phyloP scores from a whole-genome alignment of 1,139 yeast species.

The Yamadazyma siamensis region DNA sequence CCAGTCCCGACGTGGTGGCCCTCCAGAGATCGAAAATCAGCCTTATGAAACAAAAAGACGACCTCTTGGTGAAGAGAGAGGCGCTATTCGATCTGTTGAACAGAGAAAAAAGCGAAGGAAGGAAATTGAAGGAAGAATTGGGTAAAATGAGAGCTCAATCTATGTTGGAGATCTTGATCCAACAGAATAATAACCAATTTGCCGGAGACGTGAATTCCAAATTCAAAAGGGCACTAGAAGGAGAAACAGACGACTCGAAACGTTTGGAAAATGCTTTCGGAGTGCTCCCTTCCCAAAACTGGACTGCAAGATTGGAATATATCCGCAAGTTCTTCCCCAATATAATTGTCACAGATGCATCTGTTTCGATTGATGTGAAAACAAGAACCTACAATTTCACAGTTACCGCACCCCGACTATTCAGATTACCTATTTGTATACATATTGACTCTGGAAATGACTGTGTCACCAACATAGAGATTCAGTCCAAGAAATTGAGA shows the following conservation, averaged over 20 bases:
- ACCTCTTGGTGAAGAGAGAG: constrained; percentile 20
- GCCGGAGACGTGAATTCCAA: constrained; percentile 6
- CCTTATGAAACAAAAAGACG: constrained; percentile 18
- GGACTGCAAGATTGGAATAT: constrained; percentile 27
- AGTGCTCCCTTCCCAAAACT: constrained; percentile 36
- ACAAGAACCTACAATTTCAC: constrained; percentile 21
- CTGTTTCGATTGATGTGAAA: constrained; percentile 3
- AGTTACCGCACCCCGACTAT: constrained; percentile 22
- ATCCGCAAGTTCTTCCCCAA: constrained; percentile 20
- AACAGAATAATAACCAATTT: constrained; percentile 20
- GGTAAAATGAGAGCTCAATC: constrained; percentile 14
- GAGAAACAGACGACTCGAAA: constrained; percentile 19
- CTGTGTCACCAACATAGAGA: background rate
- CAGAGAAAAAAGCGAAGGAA: constrained; percentile 16
- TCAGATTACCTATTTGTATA: constrained; percentile 19
- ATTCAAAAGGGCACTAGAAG: constrained; percentile 3
- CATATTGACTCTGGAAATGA: constrained; percentile 15
- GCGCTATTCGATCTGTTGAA: constrained; percentile 19
- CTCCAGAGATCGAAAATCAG: constrained; percentile 21
- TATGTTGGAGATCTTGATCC: constrained; percentile 20
- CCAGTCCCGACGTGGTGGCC: constrained; percentile 8
- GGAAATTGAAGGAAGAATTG: constrained; percentile 16
- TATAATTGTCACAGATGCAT: constrained; percentile 5
- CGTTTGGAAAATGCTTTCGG: constrained; percentile 22
- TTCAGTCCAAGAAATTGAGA: constrained; percentile 1